Percentiles rank a stretch among this genome's conserved stretches.
These are phyloP conservation scores for Jamesozyma spencerorum DNA, from an alignment of 805 yeast species.

Conservation along the genomic window DNA sequence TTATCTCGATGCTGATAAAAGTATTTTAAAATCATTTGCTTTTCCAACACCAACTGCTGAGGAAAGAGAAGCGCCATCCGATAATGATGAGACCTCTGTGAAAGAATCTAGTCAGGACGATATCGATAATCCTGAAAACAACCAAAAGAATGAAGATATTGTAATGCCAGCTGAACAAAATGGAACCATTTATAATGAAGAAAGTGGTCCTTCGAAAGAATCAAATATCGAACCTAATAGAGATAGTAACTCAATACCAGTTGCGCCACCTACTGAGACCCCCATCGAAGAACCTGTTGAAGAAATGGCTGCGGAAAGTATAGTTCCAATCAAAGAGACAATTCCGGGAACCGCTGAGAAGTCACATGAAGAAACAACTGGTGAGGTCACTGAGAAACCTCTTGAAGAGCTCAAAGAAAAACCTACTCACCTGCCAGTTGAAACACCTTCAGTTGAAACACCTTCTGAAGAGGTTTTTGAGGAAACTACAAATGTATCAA, in stretches of 20 bases:
- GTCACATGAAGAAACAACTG: conserved; percentile 1
- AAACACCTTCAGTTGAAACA: conserved; percentile 1
- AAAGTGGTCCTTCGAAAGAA: not conserved
- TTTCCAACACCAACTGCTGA: conserved; percentile 24
- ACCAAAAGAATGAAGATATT: not conserved
- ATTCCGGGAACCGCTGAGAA: conserved; percentile 3
- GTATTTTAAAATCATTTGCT: conserved; percentile 36
- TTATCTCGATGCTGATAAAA: conserved; percentile 49
- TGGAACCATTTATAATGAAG: conserved; percentile 1
- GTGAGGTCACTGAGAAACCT: conserved; percentile 5
- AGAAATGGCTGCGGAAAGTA: conserved; percentile 7
- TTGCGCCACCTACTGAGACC: conserved; percentile 1
- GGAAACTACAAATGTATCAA: conserved; percentile 2
- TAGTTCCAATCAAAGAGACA: conserved; percentile 4
- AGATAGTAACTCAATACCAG: too few species aligned
- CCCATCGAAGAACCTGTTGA: conserved; percentile 4
- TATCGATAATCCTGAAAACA: not conserved
- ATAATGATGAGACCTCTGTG: not conserved
- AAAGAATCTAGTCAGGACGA: conserved; percentile 1
- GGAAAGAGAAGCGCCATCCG: conserved; percentile 1
- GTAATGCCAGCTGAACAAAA: not conserved
- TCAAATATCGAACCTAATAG: not conserved
- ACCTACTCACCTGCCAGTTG: conserved; percentile 7
- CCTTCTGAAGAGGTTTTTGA: conserved; percentile 6
- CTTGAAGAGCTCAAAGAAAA: conserved; percentile 1